Base-by-base conservation (phyloP, 257 asterid species). In the Phtheirospermum japonicum region DNA sequence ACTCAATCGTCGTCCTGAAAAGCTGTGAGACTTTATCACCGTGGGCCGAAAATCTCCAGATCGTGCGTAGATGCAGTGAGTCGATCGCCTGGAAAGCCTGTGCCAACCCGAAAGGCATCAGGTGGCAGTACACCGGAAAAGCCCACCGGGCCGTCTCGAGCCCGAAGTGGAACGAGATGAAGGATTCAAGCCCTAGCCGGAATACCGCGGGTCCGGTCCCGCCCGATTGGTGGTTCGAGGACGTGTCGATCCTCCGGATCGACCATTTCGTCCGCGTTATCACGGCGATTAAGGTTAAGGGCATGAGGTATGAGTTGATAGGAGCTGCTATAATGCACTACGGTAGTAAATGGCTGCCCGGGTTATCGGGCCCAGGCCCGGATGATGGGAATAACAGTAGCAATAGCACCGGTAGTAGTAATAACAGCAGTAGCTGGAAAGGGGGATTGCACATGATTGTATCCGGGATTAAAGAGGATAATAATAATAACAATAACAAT, bases 11-110 rank as follows among this genome's bases (percentile, higher is more conserved):
- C 11, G 99, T 89, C 3, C 67, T 92, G 37, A 92, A 92, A 46
- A 84, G 75, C 67, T 79, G 96, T 53, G 97, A 92, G 69, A 81
- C 80, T 70, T 80, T 92, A 16, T 86, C 97, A 0, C 99, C 96
- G 0, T 92, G 99, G 99, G 95, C 99, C 0, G 97, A 92, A 65
- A 89, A 89, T 48, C 96, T 92, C 70, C 99, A 92, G 23, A 89
- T 92, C 23, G 97, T 92, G 4, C 57, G 99, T 18, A 76, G 97
- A 59, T 92, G 96, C 59, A 85, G 99, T 33, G 99, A 92, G 72
- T 92, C 99, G 0, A 92, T 92, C 12, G 99, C 99, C 0, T 92
- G 97, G 99, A 92, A 92, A 63, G 95, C 99, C 45, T 89, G 99
- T 56, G 95, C 99, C 2, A 92, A 92, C 57, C 99, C 99, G 0